Base-by-base conservation (phyloP, 1,284 basidiomycete species). In the Retiboletus flavoniger region DNA sequence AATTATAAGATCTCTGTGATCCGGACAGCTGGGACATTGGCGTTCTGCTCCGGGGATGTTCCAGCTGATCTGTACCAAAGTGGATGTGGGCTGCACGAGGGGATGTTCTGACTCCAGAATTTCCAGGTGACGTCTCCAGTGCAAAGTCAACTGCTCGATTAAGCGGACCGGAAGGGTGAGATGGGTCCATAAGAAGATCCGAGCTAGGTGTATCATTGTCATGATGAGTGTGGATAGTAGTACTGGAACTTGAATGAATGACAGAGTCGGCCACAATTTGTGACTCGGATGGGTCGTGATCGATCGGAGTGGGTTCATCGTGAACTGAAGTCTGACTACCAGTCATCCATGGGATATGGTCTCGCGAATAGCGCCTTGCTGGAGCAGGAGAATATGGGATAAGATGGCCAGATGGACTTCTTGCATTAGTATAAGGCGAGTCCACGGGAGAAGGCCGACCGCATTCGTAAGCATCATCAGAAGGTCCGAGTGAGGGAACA, bases 401-500 rank as follows among this genome's bases (percentile, higher is more conserved):
- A 21, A 70, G 65, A 21, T 68, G 65, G 29, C 64, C 66, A 40
- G 65, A 66, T 14, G 52, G 54, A 11, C 68, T 63, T 44, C 64
- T 64, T 36, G 45, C 36, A 47, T 14, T 57, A 13, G 31, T 56
- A 6, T 62, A 69, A 17, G 58, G 60, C n/a, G 40, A 50, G 29
- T 67, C 65, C 13, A 46, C 45, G 0, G 54, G 51, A 35, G 68
- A 63, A 46, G 40, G 39, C 4, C 32, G 44, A 26, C 28, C 31
- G 31, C 13, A 24, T 38, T 50, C 56, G 4, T 51, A 13, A n/a
- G 24, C 13, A 28, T 55, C 45, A 24, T 59, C 44, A 29, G 51
- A 49, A 4, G 24, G 39, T 14, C 28, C 49, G 1, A 28, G 6
- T 0, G 40, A 54, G 14, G 63, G 68, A 26, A 50, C 31, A 31